A percentile compares a stretch with the other conserved stretches of the same genome.
Conservation (phyloP, 768 basidiomycete genomes). For the Phlegmacium glaucopus region DNA sequence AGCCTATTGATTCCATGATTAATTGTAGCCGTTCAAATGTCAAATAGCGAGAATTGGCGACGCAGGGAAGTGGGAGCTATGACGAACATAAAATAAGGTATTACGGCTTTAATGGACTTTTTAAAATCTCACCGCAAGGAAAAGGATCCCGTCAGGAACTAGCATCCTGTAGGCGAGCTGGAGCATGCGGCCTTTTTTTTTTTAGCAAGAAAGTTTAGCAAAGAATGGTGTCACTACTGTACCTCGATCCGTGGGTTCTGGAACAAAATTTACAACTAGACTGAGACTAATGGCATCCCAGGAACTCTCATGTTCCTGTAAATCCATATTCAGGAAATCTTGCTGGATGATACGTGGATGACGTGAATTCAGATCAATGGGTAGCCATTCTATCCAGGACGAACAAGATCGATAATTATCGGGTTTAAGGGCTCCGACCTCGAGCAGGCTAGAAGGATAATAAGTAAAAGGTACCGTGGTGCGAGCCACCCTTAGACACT, state of each 20-base stretch:
- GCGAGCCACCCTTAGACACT: too few species aligned
- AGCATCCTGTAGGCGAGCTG: slow-evolving; percentile 56
- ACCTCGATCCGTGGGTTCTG: slow-evolving; percentile 76
- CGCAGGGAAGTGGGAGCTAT: slow-evolving; percentile 82
- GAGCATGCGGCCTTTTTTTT: slow-evolving; percentile 64
- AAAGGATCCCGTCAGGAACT: slow-evolving; percentile 52
- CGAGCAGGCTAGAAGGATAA: slow-evolving; percentile 59
- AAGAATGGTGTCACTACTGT: background rate
- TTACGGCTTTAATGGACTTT: background rate
- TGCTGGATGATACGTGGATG: slow-evolving; percentile 83
- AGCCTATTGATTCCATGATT: slow-evolving; percentile 65
- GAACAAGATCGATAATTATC: slow-evolving; percentile 71
- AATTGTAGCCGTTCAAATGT: slow-evolving; percentile 52
- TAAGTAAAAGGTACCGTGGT: background rate
- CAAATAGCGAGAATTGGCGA: slow-evolving; percentile 83
- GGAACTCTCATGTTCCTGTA: slow-evolving; percentile 40
- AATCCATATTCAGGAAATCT: slow-evolving; percentile 73
- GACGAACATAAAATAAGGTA: slow-evolving; percentile 7
- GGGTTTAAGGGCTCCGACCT: slow-evolving; percentile 84
- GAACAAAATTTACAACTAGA: slow-evolving; percentile 88
- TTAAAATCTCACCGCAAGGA: slow-evolving; percentile 57
- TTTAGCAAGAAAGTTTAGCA: background rate
- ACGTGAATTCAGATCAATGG: slow-evolving; percentile 82
- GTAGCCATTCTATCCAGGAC: slow-evolving; percentile 68
- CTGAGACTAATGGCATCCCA: slow-evolving; percentile 88